Base-by-base conservation (phyloP, 1,139 yeast species). In the Magnusiomyces paraingens region DNA sequence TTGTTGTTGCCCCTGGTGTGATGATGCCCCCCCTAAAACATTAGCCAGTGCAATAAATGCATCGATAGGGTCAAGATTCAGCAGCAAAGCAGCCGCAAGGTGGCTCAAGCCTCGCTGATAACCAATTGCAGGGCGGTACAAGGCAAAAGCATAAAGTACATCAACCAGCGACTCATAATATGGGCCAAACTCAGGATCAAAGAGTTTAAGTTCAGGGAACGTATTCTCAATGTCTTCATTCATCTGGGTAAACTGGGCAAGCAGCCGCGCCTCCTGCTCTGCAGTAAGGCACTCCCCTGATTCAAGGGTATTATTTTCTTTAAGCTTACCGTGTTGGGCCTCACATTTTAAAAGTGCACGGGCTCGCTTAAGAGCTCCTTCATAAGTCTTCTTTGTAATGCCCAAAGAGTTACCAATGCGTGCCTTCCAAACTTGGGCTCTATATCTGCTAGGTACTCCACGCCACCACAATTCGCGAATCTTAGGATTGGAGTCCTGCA, bases 381-480 rank as follows among this genome's bases (percentile, higher is more conserved):
- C 57, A 47, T 64, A 63, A 2, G 61, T 51, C 1, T 58, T 57
- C 3, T 59, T 44, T 5, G 64, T 55, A 29, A 71, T 55, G 2
- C 61, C 55, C 43, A 66, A 62, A n/a, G 64, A 60, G 55, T 72
- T 73, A 12, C 80, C 79, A 38, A 78, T 69, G 52, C 73, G 74
- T 49, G 67, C 66, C 58, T 70, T 67, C 91, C 91, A 84, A 3
- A 83, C 71, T 14, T 66, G 66, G 6, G 73, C 67, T 47, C 91
- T 70, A 18, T 75, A 64, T 42, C 65, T 63, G n/a, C 69, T 55
- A 2, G 88, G 84, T 1, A 84, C 67, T 1, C 88, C 88, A 52
- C 86, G 70, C 88, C 89, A 84, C 79, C 84, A 82, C 55, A 82
- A 69, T 54, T 80, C 83, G 52, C 83, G 71, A 6, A 78, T 71